These are phyloP conservation scores for Vigna mungo DNA, from an alignment of 306 rosid genomes.

Conservation along the genomic window DNA sequence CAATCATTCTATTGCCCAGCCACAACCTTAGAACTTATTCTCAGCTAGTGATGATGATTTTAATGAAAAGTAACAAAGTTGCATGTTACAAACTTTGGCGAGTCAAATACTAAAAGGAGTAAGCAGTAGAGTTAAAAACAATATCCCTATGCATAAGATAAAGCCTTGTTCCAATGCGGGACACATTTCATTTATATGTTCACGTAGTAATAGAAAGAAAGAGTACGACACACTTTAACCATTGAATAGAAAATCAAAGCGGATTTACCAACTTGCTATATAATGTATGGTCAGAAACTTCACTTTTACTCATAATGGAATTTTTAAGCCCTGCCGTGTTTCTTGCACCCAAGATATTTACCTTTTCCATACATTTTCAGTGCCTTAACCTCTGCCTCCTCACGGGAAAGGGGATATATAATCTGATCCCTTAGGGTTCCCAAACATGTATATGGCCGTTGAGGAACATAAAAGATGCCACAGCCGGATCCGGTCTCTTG, in stretches of 20 bases:
- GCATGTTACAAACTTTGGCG: slow-evolving; percentile 9
- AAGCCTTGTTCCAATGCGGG: background rate
- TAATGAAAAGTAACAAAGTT: slow-evolving; percentile 19
- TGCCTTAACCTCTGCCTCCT: slow-evolving; percentile 73
- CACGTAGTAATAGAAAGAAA: background rate
- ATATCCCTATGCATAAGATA: background rate
- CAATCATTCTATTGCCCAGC: slow-evolving; percentile 19
- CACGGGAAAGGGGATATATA: slow-evolving; percentile 79
- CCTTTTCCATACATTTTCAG: slow-evolving; percentile 66
- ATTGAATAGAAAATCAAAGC: background rate
- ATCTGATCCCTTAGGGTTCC: slow-evolving; percentile 95
- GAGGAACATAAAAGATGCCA: slow-evolving; percentile 86
- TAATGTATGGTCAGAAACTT: slow-evolving; percentile 6
- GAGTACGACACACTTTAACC: background rate
- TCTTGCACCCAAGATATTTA: slow-evolving; percentile 37
- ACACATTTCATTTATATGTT: background rate
- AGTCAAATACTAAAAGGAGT: slow-evolving; percentile 2
- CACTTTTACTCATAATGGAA: slow-evolving; percentile 10
- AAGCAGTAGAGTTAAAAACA: background rate
- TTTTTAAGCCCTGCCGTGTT: slow-evolving; percentile 22
- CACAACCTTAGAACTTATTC: slow-evolving; percentile 9
- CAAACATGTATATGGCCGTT: slow-evolving; percentile 86
- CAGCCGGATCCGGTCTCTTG: slow-evolving; percentile 61
- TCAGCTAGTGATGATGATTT: background rate
- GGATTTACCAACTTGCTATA: background rate